phyloP scores from a whole-genome alignment of 2,329 filamentous ascomycete species.

The Verticillium tricorpus region DNA sequence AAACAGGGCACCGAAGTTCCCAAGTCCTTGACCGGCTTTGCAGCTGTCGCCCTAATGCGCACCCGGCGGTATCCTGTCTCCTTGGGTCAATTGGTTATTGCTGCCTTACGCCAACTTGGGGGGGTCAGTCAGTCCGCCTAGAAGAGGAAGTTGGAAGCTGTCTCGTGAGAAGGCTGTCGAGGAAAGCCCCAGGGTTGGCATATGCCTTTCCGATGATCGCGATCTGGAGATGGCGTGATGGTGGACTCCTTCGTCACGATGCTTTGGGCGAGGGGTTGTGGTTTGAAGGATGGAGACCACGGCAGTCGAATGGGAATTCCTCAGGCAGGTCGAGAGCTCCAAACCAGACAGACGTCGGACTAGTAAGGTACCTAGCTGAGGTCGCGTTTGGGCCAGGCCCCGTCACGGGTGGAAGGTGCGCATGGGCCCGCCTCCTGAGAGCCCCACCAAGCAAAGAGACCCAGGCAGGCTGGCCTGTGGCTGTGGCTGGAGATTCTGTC shows the following conservation, averaged over 20 bases:
- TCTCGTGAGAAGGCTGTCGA: neutral
- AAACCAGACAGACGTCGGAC: neutral
- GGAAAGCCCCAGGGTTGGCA: neutral
- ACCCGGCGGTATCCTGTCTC: neutral
- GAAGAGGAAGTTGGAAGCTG: neutral
- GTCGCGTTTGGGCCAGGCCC: constrained; percentile 2
- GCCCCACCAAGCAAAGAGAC: neutral
- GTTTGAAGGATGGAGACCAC: neutral
- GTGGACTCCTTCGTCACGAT: neutral
- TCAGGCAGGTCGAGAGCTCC: neutral
- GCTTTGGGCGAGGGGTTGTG: neutral
- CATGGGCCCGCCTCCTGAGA: neutral
- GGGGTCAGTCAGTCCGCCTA: neutral
- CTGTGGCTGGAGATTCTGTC: neutral
- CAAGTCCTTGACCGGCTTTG: constrained; percentile 4
- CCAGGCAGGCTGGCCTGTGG: neutral
- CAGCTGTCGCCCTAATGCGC: neutral
- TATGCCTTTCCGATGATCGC: neutral
- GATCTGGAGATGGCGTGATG: neutral
- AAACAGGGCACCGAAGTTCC: constrained; percentile 12
- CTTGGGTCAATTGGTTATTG: neutral
- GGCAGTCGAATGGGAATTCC: neutral
- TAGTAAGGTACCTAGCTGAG: too few species aligned
- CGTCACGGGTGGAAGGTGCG: neutral
- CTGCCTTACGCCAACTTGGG: neutral